Percentiles rank a stretch among this genome's conserved stretches.
Evolutionary conservation across 2,329 filamentous ascomycete species (phyloP).

Genomic region (Arthrobotrys sinensis): DNA sequence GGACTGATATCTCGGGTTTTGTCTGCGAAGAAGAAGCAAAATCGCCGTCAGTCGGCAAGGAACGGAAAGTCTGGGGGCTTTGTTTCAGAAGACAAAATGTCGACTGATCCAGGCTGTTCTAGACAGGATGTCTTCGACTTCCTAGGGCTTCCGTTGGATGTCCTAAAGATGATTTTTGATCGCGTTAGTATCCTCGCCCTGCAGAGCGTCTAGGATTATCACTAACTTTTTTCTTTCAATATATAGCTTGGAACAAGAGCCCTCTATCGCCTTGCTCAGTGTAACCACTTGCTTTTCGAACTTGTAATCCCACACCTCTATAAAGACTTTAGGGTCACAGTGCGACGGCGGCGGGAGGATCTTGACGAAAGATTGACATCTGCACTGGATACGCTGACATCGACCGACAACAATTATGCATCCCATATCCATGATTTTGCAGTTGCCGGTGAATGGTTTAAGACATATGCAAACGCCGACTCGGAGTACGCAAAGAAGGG

Average conservation of each 20-base stretch:
- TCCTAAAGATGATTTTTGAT: constrained; percentile 61
- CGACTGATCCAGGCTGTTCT: constrained; percentile 46
- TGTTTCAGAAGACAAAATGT: constrained; percentile 52
- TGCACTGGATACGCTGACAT: constrained; percentile 57
- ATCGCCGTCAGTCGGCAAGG: constrained; percentile 58
- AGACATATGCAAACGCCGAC: constrained; percentile 56
- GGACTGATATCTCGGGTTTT: constrained; percentile 59
- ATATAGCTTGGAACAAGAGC: constrained; percentile 56
- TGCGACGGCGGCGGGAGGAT: constrained; percentile 56
- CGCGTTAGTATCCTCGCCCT: constrained; percentile 36
- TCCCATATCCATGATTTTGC: constrained; percentile 60
- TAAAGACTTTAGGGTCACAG: constrained; percentile 60
- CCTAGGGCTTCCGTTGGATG: constrained; percentile 57
- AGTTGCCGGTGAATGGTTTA: constrained; percentile 60
- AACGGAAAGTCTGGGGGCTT: constrained; percentile 42
- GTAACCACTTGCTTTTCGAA: constrained; percentile 60
- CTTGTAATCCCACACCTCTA: constrained; percentile 61
- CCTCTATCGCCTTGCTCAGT: constrained; percentile 58
- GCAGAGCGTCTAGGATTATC: background rate
- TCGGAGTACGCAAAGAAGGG: constrained; percentile 60
- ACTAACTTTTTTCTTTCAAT: background rate
- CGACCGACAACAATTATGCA: constrained; percentile 58
- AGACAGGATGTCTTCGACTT: constrained; percentile 59
- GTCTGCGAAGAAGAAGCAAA: constrained; percentile 50
- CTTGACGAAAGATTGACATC: constrained; percentile 59